Percentiles rank a stretch among this genome's conserved stretches.
phyloP scores from a whole-genome alignment of 179 eudicot genomes.

The Camellia oleifera region DNA sequence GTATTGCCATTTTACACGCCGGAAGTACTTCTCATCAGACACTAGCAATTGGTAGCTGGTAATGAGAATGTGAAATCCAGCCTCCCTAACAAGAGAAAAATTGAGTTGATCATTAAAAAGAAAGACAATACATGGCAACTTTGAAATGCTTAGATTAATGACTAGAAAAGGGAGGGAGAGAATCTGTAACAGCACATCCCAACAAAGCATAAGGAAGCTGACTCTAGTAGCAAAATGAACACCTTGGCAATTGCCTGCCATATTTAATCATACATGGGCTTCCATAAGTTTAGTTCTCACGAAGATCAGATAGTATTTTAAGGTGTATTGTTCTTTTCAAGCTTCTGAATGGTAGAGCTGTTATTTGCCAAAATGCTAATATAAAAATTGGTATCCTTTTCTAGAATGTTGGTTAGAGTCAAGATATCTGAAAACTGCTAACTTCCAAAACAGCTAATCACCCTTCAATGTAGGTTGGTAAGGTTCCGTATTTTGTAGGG shows the following conservation, averaged over 20 bases:
- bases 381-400: no score
- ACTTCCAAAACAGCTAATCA: not conserved
- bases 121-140: conserved; percentile 2
- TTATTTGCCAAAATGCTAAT: not conserved
- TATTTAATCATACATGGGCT: not conserved
- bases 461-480: not conserved
- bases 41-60: conserved; percentile 96
- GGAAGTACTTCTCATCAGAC: conserved; percentile 89
- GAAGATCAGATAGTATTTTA: not conserved
- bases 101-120: not conserved
- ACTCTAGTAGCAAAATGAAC: not conserved
- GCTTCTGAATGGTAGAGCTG: not conserved
- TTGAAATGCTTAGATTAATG: not conserved
- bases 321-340: not conserved
- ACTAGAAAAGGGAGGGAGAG: not conserved
- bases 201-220: not conserved
- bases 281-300: not conserved
- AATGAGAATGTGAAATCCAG: conserved; percentile 95
- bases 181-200: not conserved
- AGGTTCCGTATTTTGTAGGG: not conserved
- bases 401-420: no score
- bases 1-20: conserved; percentile 97
- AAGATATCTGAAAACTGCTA: no score
- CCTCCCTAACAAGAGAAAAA: conserved; percentile 55
- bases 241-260: not conserved